phyloP scores from a whole-genome alignment of 129 eudicot genomes.

The Kitagawia praeruptora region DNA sequence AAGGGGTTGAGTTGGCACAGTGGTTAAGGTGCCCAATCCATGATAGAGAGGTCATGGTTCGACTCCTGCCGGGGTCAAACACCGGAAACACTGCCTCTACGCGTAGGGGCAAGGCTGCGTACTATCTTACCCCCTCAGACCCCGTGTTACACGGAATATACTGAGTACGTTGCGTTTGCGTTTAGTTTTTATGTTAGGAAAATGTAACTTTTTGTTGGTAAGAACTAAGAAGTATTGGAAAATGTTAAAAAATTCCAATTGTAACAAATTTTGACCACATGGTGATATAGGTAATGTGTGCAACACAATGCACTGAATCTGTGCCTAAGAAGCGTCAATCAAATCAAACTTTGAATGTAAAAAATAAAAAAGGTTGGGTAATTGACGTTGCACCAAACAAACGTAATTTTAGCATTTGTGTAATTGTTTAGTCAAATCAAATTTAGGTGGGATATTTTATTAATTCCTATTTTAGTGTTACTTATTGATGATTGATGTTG shows the following conservation, averaged over 20 bases:
- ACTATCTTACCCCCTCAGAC: no score
- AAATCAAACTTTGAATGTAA: background rate
- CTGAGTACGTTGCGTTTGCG: no score
- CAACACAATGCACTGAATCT: background rate
- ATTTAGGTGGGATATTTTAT: background rate
- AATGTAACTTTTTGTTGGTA: background rate
- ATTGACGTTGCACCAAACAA: background rate
- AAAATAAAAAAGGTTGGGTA: background rate
- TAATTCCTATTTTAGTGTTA: background rate
- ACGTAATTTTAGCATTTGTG: background rate
- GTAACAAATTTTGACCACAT: constrained; percentile 1
- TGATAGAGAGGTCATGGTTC: no score
- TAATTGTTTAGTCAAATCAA: background rate
- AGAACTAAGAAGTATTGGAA: background rate
- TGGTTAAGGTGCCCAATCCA: no score
- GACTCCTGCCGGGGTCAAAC: no score
- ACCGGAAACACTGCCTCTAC: no score
- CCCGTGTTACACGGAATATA: no score
- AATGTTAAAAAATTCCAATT: background rate
- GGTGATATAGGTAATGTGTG: background rate
- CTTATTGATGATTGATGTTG: background rate
- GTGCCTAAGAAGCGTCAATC: background rate
- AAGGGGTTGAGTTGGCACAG: no score
- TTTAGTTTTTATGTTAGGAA: no score
- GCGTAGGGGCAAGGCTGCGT: no score